phyloP scores from a whole-genome alignment of 1,284 basidiomycete genomes.

The Trametes versicolor region DNA sequence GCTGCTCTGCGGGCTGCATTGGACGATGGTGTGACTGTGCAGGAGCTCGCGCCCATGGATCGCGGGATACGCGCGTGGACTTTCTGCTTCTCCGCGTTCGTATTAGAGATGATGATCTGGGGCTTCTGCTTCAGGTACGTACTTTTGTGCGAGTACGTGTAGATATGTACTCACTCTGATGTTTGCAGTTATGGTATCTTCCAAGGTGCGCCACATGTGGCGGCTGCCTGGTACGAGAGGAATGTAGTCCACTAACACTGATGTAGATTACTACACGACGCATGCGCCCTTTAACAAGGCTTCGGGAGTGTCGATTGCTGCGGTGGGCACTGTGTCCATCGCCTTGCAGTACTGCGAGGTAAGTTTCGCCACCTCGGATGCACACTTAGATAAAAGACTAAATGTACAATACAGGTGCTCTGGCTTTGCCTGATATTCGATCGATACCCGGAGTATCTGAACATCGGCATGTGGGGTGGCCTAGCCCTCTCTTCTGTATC shows the following conservation, averaged over 20 bases:
- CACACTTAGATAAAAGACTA: neutral
- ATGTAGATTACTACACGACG: slow-evolving; percentile 36
- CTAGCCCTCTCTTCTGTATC: slow-evolving; percentile 35
- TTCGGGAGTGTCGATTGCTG: slow-evolving; percentile 35
- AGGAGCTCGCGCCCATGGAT: slow-evolving; percentile 32
- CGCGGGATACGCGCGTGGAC: slow-evolving; percentile 30
- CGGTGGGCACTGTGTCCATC: slow-evolving; percentile 37
- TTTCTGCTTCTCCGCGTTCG: slow-evolving; percentile 29
- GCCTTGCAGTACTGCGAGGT: slow-evolving; percentile 38
- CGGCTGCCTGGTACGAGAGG: slow-evolving; percentile 3
- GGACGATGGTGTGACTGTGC: slow-evolving; percentile 25
- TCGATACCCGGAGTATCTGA: slow-evolving; percentile 40
- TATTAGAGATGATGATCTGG: slow-evolving; percentile 51
- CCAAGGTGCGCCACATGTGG: slow-evolving; percentile 24
- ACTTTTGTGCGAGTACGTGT: neutral
- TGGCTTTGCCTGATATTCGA: slow-evolving; percentile 37
- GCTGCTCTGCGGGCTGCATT: slow-evolving; percentile 18
- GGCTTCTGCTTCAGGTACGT: slow-evolving; percentile 39
- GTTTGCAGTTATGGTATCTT: slow-evolving; percentile 37
- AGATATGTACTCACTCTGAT: neutral
- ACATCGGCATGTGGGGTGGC: slow-evolving; percentile 38
- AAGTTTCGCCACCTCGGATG: neutral
- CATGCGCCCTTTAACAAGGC: slow-evolving; percentile 36
- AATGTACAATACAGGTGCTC: slow-evolving; percentile 26
- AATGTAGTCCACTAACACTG: slow-evolving; percentile 19